Conservation (phyloP, 164 flowering plant genomes). For the Stephania yunnanensis region DNA sequence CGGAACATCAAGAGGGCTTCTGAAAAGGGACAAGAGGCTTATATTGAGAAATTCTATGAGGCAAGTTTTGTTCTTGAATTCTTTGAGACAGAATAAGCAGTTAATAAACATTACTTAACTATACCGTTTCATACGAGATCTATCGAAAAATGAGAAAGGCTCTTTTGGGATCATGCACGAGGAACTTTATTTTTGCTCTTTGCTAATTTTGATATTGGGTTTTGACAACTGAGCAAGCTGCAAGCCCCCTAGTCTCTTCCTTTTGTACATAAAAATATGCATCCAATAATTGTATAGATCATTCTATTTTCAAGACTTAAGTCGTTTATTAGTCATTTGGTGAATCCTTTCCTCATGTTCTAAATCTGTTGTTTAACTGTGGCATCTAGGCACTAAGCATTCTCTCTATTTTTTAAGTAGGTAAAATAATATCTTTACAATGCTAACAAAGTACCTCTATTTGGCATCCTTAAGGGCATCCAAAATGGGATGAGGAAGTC, state of each 20-base stretch:
- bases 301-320: no score
- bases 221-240: neutral
- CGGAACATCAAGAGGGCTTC: constrained; percentile 93
- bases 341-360: no score
- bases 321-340: no score
- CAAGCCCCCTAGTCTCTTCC: neutral
- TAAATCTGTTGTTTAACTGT: no score
- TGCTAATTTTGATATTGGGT: neutral
- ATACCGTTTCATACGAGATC: neutral
- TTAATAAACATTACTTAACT: neutral
- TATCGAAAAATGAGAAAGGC: neutral
- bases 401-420: no score
- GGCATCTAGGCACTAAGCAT: no score
- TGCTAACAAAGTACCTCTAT: no score
- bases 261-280: neutral
- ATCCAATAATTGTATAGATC: neutral
- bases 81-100: no score
- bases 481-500: no score
- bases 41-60: constrained; percentile 87
- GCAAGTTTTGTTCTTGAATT: constrained; percentile 23
- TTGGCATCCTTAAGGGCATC: no score
- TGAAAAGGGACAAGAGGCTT: constrained; percentile 96
- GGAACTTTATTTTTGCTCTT: neutral
- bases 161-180: neutral
- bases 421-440: no score